Evolutionary conservation across 2,329 filamentous ascomycete species (phyloP).

Genomic region (Leptographium radiaticola): DNA sequence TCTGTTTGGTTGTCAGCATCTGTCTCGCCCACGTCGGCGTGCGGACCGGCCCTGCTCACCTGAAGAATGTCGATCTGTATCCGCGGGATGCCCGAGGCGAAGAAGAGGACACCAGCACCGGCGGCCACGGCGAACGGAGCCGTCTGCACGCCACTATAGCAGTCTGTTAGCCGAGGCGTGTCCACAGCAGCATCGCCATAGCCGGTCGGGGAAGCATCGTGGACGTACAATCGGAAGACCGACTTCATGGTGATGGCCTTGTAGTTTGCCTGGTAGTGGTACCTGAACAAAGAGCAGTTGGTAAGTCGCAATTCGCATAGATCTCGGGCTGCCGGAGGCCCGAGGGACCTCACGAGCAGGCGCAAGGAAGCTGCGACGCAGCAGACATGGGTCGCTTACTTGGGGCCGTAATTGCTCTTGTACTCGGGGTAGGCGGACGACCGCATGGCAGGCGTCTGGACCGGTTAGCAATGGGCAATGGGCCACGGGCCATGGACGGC

Average conservation of each 20-base stretch:
- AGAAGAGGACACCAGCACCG: constrained; percentile 45
- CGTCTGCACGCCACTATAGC: constrained; percentile 33
- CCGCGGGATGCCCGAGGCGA: constrained; percentile 47
- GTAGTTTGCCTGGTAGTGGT: constrained; percentile 44
- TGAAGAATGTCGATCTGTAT: constrained; percentile 46
- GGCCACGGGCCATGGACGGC: no score
- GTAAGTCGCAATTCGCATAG: background rate
- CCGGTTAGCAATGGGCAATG: background rate
- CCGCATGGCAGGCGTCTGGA: constrained; percentile 33
- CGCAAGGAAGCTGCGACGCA: no score
- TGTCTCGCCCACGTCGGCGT: background rate
- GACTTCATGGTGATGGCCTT: constrained; percentile 31
- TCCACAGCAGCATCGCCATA: no score
- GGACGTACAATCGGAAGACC: constrained; percentile 18
- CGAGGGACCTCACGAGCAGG: no score
- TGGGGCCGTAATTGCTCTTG: constrained; percentile 52
- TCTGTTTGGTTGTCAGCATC: constrained; percentile 22
- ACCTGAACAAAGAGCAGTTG: constrained; percentile 27
- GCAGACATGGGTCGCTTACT: constrained; percentile 31
- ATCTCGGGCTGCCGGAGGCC: no score
- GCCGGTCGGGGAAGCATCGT: no score
- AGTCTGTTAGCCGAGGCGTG: background rate
- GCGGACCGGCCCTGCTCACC: constrained; percentile 19
- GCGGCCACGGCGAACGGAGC: constrained; percentile 45
- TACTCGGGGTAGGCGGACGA: constrained; percentile 27